Conservation (phyloP, 768 basidiomycete species). For the Lyophyllum atratum region DNA sequence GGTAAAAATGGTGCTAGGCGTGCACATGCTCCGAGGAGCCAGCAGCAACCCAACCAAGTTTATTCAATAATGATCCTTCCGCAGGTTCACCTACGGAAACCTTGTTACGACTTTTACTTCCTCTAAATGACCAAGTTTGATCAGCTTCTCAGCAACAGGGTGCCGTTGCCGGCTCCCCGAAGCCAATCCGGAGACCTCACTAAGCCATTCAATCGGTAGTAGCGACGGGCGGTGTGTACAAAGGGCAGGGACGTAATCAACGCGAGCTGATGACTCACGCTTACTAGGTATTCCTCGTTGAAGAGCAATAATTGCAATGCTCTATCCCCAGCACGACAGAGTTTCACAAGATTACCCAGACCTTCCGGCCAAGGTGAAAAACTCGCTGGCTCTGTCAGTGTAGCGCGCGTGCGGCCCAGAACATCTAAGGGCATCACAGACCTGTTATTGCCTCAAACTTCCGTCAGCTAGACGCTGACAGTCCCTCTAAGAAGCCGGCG, state of each 20-base stretch:
- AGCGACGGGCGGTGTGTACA: not conserved
- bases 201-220: not conserved
- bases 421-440: not conserved
- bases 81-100: too few species aligned
- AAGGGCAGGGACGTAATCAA: constrained; percentile 42
- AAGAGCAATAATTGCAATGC: constrained; percentile 92
- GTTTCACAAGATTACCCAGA: constrained; percentile 44
- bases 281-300: constrained; percentile 91
- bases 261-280: constrained; percentile 88
- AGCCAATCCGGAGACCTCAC: not conserved
- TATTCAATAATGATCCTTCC: too few species aligned
- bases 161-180: too few species aligned
- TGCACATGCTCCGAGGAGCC: too few species aligned
- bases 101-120: too few species aligned
- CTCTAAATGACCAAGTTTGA: too few species aligned
- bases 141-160: too few species aligned
- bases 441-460: not conserved
- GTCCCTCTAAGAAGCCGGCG: not conserved
- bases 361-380: constrained; percentile 22
- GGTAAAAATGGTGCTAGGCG: too few species aligned
- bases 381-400: constrained; percentile 1
- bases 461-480: not conserved
- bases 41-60: too few species aligned
- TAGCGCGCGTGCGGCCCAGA: not conserved
- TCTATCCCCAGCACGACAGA: constrained; percentile 49